Evolutionary conservation across 148 eudicot species (phyloP).

Genomic region (Vaccinium macrocarpon): DNA sequence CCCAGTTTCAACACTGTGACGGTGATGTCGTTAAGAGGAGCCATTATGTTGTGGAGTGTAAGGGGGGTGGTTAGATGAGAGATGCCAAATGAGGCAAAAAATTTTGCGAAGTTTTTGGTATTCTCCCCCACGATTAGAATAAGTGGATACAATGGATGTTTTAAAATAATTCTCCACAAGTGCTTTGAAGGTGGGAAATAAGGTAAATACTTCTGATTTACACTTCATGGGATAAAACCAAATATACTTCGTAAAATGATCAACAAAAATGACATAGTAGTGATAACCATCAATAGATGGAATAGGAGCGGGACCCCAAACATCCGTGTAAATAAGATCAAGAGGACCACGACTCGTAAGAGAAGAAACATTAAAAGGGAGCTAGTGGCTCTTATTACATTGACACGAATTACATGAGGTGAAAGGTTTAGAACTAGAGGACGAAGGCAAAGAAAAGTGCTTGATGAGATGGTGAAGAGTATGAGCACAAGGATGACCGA

Average conservation of each 20-base stretch:
- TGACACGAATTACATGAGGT: neutral
- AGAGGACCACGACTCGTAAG: neutral
- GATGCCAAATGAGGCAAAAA: neutral
- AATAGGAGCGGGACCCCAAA: neutral
- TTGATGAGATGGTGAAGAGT: neutral
- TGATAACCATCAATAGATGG: neutral
- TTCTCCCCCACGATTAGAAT: neutral
- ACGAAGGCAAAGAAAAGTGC: neutral
- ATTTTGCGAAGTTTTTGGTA: neutral
- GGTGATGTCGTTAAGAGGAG: neutral
- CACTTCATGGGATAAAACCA: neutral
- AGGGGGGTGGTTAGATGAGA: neutral
- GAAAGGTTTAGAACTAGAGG: no score
- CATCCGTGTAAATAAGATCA: neutral
- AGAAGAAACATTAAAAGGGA: neutral
- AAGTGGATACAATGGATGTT: neutral
- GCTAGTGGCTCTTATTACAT: neutral
- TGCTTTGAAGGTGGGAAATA: neutral
- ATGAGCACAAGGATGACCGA: neutral
- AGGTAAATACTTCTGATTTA: neutral
- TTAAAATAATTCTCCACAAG: neutral
- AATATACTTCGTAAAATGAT: neutral
- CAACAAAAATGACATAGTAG: neutral
- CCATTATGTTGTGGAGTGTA: neutral
- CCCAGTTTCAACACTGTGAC: neutral